Percentiles rank a stretch among this genome's conserved stretches.
Conservation (phyloP, 2,329 filamentous ascomycete species). For the Ceratocystis variospora region DNA sequence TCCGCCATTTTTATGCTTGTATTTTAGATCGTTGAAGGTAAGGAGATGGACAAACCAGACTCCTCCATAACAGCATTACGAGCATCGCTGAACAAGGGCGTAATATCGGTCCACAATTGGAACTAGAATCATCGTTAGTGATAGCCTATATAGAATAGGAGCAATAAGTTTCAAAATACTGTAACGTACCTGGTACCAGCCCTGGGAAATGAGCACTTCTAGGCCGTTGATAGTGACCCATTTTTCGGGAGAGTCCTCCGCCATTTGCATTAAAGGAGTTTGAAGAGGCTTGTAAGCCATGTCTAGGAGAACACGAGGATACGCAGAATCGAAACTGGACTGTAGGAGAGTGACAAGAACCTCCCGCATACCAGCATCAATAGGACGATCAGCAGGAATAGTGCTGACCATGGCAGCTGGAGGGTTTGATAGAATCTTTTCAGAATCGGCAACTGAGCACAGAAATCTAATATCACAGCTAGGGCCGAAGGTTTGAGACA, state of each 20-base stretch:
- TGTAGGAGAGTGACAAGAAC: constrained; percentile 44
- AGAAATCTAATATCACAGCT: constrained; percentile 59
- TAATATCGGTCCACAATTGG: constrained; percentile 72
- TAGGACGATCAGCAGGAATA: constrained; percentile 74
- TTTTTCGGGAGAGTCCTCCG: constrained; percentile 46
- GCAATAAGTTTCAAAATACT: not conserved
- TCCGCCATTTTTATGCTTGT: not conserved
- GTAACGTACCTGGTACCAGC: constrained; percentile 58
- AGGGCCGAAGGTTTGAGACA: constrained; percentile 59
- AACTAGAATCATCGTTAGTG: constrained; percentile 39
- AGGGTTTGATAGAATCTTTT: constrained; percentile 38
- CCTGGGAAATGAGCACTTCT: constrained; percentile 81
- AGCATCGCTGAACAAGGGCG: constrained; percentile 56
- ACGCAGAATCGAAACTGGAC: constrained; percentile 27
- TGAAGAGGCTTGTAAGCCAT: constrained; percentile 90
- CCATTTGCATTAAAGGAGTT: constrained; percentile 75
- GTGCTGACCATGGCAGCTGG: constrained; percentile 66
- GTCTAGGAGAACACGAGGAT: constrained; percentile 57
- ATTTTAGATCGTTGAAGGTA: not conserved
- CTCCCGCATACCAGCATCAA: constrained; percentile 57
- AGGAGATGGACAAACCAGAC: not conserved
- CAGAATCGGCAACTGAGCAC: constrained; percentile 24
- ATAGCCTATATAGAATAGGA: constrained; percentile 15
- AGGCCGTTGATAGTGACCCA: constrained; percentile 79
- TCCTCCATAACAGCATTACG: constrained; percentile 42